These are phyloP conservation scores for Corylus americana DNA, from an alignment of 306 rosid species.

Conservation along the genomic window DNA sequence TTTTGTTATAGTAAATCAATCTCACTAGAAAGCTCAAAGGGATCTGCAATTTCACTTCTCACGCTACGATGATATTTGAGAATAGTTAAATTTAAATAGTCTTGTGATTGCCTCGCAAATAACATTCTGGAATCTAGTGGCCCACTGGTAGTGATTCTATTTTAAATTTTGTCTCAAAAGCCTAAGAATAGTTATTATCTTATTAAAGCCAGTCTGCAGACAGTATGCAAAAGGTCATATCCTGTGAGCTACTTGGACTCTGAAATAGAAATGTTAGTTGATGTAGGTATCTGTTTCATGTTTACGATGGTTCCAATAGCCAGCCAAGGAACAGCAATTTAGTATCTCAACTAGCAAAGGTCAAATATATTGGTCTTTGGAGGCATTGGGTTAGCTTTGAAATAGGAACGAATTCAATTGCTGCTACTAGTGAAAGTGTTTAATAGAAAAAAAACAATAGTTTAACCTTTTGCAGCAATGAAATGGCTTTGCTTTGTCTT, in stretches of 20 bases:
- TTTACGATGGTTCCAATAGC: not conserved
- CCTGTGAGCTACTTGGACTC: not conserved
- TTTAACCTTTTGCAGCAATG: not conserved
- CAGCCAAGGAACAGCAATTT: not conserved
- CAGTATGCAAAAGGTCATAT: slow-evolving; percentile 1
- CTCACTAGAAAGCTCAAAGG: not conserved
- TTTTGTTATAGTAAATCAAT: too few species aligned
- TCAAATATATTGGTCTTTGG: not conserved
- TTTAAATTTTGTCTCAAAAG: not conserved
- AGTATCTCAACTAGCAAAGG: not conserved
- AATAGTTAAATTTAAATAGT: not conserved
- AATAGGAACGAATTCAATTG: not conserved
- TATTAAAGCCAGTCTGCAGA: not conserved
- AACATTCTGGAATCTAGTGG: not conserved
- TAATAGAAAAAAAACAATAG: not conserved
- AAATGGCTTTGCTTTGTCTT: not conserved
- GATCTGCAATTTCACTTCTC: not conserved
- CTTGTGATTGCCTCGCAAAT: not conserved
- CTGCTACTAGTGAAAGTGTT: not conserved
- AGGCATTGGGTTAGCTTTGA: not conserved
- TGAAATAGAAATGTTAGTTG: not conserved
- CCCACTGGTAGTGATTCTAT: not conserved
- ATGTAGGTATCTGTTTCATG: not conserved
- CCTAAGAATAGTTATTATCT: not conserved
- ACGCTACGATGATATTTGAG: not conserved